A percentile compares a stretch with the other conserved stretches of the same genome.
Evolutionary conservation across 441 rosid genomes (phyloP).

Genomic region (Mallotus japonicus): DNA sequence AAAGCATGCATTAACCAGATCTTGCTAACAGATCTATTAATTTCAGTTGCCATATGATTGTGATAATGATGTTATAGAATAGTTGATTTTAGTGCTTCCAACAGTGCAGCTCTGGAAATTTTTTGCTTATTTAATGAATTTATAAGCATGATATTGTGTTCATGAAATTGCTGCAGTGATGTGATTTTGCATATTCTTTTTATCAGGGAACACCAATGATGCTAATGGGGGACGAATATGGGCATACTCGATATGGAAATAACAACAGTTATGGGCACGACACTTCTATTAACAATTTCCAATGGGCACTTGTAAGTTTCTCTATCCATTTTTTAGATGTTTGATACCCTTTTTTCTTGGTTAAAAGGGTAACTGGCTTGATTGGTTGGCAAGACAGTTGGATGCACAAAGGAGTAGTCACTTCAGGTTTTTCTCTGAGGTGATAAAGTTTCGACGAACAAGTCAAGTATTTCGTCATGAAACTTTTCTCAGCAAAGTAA

Average conservation of each 20-base stretch:
- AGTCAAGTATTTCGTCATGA: constrained; percentile 51
- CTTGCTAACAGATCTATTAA: neutral
- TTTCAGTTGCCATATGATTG: neutral
- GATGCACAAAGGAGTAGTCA: constrained; percentile 48
- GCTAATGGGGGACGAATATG: constrained; percentile 98
- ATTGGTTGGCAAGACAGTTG: constrained; percentile 43
- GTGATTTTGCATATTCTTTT: constrained; percentile 17
- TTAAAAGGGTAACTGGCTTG: constrained; percentile 13
- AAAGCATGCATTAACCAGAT: neutral
- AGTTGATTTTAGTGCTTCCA: neutral
- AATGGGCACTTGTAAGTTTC: constrained; percentile 65
- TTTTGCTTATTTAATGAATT: constrained; percentile 6
- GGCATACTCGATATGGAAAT: constrained; percentile 84
- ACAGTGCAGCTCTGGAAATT: neutral
- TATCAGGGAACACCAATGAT: constrained; percentile 91
- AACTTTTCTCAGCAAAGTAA: constrained; percentile 67
- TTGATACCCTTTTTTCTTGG: neutral
- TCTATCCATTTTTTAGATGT: neutral
- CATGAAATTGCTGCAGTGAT: neutral
- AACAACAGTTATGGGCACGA: constrained; percentile 98
- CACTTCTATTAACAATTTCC: constrained; percentile 76
- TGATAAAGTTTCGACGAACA: constrained; percentile 57
- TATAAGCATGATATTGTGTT: neutral
- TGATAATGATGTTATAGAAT: neutral
- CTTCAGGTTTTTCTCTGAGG: constrained; percentile 86